Percentiles rank a stretch among this genome's conserved stretches.
Conservation (phyloP, 306 rosid genomes). For the Malus orientalis region DNA sequence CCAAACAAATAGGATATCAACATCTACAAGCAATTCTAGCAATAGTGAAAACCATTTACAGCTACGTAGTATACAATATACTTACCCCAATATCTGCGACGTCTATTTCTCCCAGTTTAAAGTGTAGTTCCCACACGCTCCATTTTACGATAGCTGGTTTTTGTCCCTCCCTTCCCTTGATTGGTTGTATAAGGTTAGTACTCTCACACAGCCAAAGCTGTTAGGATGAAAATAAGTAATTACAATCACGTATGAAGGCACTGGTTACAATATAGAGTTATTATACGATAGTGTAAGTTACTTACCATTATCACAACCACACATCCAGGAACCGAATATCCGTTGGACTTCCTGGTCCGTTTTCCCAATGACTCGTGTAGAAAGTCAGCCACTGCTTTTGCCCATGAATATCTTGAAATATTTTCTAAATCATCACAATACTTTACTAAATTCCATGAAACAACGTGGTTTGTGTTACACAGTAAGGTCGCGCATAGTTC, state of each 20-base stretch:
- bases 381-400: background rate
- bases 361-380: background rate
- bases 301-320: background rate
- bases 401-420: background rate
- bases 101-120: background rate
- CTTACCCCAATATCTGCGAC: background rate
- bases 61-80: background rate
- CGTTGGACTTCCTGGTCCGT: background rate
- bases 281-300: background rate
- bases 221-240: background rate
- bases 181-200: background rate
- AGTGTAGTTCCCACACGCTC: background rate
- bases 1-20: background rate
- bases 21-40: background rate
- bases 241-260: background rate
- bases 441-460: background rate
- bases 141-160: background rate
- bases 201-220: slow-evolving; percentile 1
- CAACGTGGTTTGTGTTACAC: background rate
- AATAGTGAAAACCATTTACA: background rate
- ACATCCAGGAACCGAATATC: background rate
- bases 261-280: background rate
- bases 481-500: background rate
- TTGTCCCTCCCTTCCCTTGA: background rate
- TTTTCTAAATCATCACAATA: background rate